Evolutionary conservation across 805 yeast genomes (phyloP).

Genomic region (Cyberlindnera xylosilytica): DNA sequence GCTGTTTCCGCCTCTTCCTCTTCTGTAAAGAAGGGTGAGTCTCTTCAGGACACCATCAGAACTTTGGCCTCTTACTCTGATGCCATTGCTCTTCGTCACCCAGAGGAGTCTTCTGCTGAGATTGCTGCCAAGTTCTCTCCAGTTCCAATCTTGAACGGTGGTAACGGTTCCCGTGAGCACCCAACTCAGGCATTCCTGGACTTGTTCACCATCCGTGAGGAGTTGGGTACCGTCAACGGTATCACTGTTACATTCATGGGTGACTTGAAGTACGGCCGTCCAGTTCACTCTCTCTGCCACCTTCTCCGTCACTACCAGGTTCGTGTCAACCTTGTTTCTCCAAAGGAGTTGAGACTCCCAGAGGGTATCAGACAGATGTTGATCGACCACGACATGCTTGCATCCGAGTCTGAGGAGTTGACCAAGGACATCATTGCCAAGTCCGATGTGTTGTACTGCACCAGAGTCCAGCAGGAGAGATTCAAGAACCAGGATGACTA

Average conservation of each 20-base stretch:
- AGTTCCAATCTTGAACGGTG: constrained; percentile 96
- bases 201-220: constrained; percentile 97
- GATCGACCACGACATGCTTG: constrained; percentile 62
- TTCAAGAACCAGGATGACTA: constrained; percentile 74
- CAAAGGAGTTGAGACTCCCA: constrained; percentile 85
- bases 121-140: constrained; percentile 96
- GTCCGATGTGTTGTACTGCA: constrained; percentile 95
- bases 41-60: constrained; percentile 94
- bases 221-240: constrained; percentile 97
- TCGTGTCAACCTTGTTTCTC: constrained; percentile 86
- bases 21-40: constrained; percentile 98
- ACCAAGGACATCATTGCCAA: constrained; percentile 82
- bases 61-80: constrained; percentile 94
- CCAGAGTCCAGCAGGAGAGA: constrained; percentile 97
- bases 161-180: constrained; percentile 97
- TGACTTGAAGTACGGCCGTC: constrained; percentile 96
- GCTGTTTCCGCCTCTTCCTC: constrained; percentile 81
- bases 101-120: constrained; percentile 86
- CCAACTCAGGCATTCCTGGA: constrained; percentile 99
- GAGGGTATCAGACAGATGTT: constrained; percentile 66
- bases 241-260: constrained; percentile 98
- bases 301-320: constrained; percentile 90
- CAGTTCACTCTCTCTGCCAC: constrained; percentile 94
- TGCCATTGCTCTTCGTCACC: constrained; percentile 96
- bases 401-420: constrained; percentile 68